These are phyloP conservation scores for Herpotrichia juniperi DNA, from an alignment of 2,329 filamentous ascomycete genomes.

Conservation along the genomic window DNA sequence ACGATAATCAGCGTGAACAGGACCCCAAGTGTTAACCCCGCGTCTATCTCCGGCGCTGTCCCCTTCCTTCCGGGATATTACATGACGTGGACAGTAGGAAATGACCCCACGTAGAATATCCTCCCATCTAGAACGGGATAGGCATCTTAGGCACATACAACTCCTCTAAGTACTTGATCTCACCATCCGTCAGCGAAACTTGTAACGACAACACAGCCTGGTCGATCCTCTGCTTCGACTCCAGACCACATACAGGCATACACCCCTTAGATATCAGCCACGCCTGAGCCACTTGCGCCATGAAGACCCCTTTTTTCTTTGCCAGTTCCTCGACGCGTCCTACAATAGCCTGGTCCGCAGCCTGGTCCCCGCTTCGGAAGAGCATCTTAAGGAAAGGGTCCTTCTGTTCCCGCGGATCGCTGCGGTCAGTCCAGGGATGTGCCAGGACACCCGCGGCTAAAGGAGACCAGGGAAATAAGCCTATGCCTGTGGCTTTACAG, in stretches of 20 bases:
- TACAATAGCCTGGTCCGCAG: constrained; percentile 57
- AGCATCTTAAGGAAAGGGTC: constrained; percentile 28
- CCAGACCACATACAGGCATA: constrained; percentile 27
- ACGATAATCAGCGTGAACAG: too few species aligned
- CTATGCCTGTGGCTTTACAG: constrained; percentile 26
- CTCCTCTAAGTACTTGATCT: constrained; percentile 26
- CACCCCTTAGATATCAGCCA: constrained; percentile 26
- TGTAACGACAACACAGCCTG: constrained; percentile 19
- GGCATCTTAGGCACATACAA: too few species aligned
- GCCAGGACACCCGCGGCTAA: constrained; percentile 46
- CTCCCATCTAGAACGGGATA: too few species aligned
- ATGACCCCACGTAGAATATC: too few species aligned
- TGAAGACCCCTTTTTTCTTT: constrained; percentile 58
- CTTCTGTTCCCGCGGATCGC: constrained; percentile 13
- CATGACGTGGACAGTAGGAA: too few species aligned
- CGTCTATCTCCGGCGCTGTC: too few species aligned
- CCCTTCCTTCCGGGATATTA: too few species aligned
- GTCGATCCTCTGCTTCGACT: constrained; percentile 22
- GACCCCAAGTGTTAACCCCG: too few species aligned
- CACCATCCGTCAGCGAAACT: constrained; percentile 23
- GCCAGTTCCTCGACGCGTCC: constrained; percentile 60
- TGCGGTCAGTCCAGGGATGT: constrained; percentile 29
- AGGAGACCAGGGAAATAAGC: constrained; percentile 34
- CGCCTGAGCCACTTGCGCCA: constrained; percentile 59
- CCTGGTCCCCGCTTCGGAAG: constrained; percentile 26